These are phyloP conservation scores for Gillenia trifoliata DNA, from an alignment of 306 rosid genomes.

Conservation along the genomic window DNA sequence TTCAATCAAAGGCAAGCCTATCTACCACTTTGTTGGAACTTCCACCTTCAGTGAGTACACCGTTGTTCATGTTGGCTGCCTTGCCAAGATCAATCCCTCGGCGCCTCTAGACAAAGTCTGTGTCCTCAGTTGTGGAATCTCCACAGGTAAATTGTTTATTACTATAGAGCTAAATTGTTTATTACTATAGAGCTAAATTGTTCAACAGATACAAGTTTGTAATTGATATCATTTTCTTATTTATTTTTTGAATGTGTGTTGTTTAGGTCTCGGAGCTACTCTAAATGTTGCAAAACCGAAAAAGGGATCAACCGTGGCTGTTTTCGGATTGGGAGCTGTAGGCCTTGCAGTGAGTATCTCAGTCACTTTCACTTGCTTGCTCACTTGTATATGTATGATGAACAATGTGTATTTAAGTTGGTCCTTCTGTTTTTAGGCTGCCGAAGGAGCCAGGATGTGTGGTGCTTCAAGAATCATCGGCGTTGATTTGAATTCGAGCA, in stretches of 20 bases:
- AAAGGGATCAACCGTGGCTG: slow-evolving; percentile 71
- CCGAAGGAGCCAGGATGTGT: slow-evolving; percentile 82
- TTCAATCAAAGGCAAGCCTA: slow-evolving; percentile 65
- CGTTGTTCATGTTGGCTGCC: slow-evolving; percentile 67
- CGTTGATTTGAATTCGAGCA: slow-evolving; percentile 64
- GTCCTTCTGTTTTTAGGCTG: slow-evolving; percentile 39
- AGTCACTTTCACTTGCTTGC: neutral
- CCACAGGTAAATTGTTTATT: slow-evolving; percentile 50
- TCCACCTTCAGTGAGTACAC: slow-evolving; percentile 91
- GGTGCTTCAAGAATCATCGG: slow-evolving; percentile 84
- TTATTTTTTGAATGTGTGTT: neutral
- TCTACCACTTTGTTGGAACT: slow-evolving; percentile 80
- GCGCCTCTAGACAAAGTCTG: slow-evolving; percentile 96
- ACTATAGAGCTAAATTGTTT: too few relatives aligned
- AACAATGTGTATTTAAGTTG: neutral
- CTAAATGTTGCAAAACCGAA: slow-evolving; percentile 85
- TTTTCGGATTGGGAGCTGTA: slow-evolving; percentile 90
- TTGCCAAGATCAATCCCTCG: slow-evolving; percentile 76
- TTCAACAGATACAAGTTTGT: too few relatives aligned
- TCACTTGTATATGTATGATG: neutral
- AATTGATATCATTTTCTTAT: neutral
- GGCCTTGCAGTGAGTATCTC: slow-evolving; percentile 75
- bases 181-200: neutral
- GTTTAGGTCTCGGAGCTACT: slow-evolving; percentile 79
- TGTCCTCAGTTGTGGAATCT: slow-evolving; percentile 81